Evolutionary conservation across 1,284 basidiomycete species (phyloP).

Genomic region (Ganoderma resinaceum): DNA sequence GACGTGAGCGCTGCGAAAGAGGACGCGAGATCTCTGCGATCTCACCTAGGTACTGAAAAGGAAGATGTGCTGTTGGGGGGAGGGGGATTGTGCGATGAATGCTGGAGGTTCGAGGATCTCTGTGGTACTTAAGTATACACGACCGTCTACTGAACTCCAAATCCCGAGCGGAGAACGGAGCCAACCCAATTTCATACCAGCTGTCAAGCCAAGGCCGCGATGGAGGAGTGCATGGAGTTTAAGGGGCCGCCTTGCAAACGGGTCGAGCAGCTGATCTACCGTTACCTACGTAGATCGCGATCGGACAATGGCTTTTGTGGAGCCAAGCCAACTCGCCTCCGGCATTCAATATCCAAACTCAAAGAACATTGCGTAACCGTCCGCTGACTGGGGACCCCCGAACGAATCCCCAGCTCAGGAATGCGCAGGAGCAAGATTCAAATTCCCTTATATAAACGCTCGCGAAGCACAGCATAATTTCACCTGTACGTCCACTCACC

Average conservation of each 20-base stretch:
- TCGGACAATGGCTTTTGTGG: not conserved
- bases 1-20: not conserved
- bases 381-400: not conserved
- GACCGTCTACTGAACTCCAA: not conserved
- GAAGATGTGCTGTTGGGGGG: not conserved
- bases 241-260: too few relatives aligned
- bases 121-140: not conserved
- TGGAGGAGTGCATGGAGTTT: not conserved
- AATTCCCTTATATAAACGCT: not conserved
- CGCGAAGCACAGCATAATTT: not conserved
- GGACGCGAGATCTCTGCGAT: not conserved
- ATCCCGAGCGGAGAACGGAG: not conserved
- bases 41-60: not conserved
- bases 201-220: not conserved
- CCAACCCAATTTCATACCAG: not conserved
- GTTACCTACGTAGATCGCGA: too few relatives aligned
- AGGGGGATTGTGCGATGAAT: not conserved
- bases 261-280: too few relatives aligned
- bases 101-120: not conserved
- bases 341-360: not conserved
- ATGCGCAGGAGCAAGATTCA: not conserved
- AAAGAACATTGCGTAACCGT: not conserved
- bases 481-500: not conserved
- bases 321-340: not conserved
- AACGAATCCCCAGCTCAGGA: not conserved